phyloP scores from a whole-genome alignment of 306 rosid genomes.

The Prunus fruticosa region DNA sequence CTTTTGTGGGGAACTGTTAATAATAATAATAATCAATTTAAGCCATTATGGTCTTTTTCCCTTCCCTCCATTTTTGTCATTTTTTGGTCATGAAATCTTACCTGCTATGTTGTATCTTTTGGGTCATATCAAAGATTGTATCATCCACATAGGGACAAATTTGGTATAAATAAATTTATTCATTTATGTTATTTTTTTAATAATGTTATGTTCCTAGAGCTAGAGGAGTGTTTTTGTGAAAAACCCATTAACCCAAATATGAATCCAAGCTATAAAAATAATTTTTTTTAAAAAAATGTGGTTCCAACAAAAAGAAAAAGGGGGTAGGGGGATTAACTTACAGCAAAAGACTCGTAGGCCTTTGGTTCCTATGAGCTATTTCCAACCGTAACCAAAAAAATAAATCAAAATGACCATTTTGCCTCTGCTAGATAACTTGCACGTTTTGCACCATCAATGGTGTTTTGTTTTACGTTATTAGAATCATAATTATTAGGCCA shows the following conservation, averaged over 20 bases:
- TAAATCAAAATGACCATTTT: conserved; percentile 6
- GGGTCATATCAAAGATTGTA: conserved; percentile 25
- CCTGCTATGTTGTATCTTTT: conserved; percentile 26
- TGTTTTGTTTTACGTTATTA: conserved; percentile 49
- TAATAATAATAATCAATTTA: too few relatives aligned
- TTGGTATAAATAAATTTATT: not conserved
- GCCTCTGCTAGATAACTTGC: conserved; percentile 15
- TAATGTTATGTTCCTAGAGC: conserved; percentile 1
- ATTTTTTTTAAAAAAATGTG: not conserved
- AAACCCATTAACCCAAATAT: not conserved
- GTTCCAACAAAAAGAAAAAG: conserved; percentile 2
- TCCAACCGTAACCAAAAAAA: not conserved
- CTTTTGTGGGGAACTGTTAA: conserved; percentile 61
- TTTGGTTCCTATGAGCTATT: not conserved
- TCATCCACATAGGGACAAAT: conserved; percentile 10
- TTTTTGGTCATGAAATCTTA: conserved; percentile 11
- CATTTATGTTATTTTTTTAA: not conserved
- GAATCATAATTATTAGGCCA: conserved; percentile 37
- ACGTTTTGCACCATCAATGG: conserved; percentile 35
- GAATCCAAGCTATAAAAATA: not conserved
- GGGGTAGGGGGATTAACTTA: not conserved
- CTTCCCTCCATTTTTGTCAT: conserved; percentile 11
- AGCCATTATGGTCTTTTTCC: not conserved
- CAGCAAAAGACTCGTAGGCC: not conserved
- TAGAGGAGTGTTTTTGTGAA: not conserved